Evolutionary conservation across 2,329 filamentous ascomycete species (phyloP).

Genomic region (Ceratocystis smalleyi): DNA sequence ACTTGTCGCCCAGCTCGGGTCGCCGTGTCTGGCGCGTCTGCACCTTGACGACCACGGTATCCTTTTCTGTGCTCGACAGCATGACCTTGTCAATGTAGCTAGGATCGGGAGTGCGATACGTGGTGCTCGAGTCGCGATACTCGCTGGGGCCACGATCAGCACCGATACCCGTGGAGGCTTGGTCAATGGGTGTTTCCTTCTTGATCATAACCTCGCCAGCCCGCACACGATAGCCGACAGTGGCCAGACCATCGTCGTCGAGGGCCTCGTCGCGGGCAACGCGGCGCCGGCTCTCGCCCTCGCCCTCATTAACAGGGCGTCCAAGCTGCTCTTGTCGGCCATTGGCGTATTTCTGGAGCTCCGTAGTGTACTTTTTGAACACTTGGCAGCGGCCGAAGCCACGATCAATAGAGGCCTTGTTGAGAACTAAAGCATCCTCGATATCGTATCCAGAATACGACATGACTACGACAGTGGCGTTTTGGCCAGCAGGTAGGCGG

Average conservation of each 20-base stretch:
- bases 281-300: slow-evolving; percentile 44
- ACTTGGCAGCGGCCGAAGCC: slow-evolving; percentile 96
- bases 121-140: slow-evolving; percentile 52
- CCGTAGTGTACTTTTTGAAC: slow-evolving; percentile 83
- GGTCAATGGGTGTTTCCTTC: slow-evolving; percentile 72
- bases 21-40: slow-evolving; percentile 90
- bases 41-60: slow-evolving; percentile 78
- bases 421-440: slow-evolving; percentile 89
- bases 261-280: slow-evolving; percentile 58
- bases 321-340: slow-evolving; percentile 53
- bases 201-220: slow-evolving; percentile 77
- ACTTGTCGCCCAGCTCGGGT: slow-evolving; percentile 94
- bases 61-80: slow-evolving; percentile 75
- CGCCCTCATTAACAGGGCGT: slow-evolving; percentile 38
- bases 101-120: slow-evolving; percentile 70
- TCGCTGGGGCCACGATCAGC: slow-evolving; percentile 47
- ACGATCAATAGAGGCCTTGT: slow-evolving; percentile 88
- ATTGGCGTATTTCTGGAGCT: slow-evolving; percentile 79
- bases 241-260: slow-evolving; percentile 74
- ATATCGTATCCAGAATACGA: slow-evolving; percentile 99
- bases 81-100: slow-evolving; percentile 94
- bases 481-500: slow-evolving; percentile 90
- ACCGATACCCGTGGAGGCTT: slow-evolving; percentile 55
- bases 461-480: slow-evolving; percentile 97
- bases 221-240: slow-evolving; percentile 66